These are phyloP conservation scores for Solanum neorickii DNA, from an alignment of 257 asterid species.

Conservation along the genomic window DNA sequence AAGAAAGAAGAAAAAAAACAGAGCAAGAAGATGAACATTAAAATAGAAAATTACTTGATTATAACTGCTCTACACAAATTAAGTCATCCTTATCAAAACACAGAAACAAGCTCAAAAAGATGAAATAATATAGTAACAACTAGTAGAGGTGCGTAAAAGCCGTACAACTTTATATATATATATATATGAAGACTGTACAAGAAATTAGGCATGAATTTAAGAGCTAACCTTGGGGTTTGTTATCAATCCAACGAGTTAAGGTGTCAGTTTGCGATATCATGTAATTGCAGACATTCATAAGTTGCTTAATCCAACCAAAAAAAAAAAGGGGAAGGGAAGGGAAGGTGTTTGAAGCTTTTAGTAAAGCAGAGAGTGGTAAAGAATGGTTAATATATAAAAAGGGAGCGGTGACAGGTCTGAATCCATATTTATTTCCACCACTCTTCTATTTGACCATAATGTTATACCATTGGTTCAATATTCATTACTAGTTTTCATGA, in stretches of 20 bases:
- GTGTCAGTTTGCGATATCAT: not conserved
- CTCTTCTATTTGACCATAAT: not conserved
- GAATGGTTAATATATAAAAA: not conserved
- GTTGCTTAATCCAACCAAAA: not conserved
- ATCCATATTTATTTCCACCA: not conserved
- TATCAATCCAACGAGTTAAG: not conserved
- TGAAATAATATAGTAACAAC: not conserved
- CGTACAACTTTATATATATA: too few relatives aligned
- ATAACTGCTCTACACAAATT: not conserved
- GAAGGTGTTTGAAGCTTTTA: not conserved
- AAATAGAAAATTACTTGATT: not conserved
- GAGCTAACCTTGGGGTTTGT: not conserved
- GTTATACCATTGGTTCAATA: too few relatives aligned
- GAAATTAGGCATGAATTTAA: not conserved
- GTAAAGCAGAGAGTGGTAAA: not conserved
- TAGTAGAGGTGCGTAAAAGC: not conserved
- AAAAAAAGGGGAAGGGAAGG: too few relatives aligned
- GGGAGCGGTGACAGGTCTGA: not conserved
- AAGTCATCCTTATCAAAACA: not conserved
- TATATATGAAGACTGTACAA: not conserved
- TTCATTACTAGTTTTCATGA: rapidly evolving
- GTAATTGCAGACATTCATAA: not conserved
- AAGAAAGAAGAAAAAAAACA: not conserved
- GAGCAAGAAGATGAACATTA: not conserved
- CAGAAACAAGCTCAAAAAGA: not conserved